A percentile compares a stretch with the other conserved stretches of the same genome.
Evolutionary conservation across 371 early-diverging fungal species (phyloP).

Genomic region (Mucor sp.): DNA sequence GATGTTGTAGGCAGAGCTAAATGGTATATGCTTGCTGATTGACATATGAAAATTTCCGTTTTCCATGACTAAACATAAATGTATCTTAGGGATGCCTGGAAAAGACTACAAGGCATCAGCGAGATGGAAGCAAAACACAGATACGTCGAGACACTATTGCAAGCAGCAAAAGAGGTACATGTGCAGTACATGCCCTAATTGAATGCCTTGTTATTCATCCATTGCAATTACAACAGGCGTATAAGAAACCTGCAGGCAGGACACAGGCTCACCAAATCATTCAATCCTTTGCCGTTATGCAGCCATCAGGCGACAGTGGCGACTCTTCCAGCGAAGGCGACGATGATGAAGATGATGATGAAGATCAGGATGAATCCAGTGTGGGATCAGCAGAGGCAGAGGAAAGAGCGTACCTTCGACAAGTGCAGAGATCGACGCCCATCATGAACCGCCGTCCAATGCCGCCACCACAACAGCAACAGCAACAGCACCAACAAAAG

Average conservation of each 20-base stretch:
- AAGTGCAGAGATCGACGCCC: conserved; percentile 14
- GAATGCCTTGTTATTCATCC: too few species aligned
- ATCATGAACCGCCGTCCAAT: neutral
- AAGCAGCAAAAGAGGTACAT: conserved; percentile 32
- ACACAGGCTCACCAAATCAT: conserved; percentile 48
- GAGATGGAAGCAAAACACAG: conserved; percentile 31
- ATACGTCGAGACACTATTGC: conserved; percentile 35
- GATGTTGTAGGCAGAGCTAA: conserved; percentile 53
- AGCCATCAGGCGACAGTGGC: conserved; percentile 28
- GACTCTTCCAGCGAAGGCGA: conserved; percentile 28
- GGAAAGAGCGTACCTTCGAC: conserved; percentile 29
- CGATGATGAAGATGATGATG: conserved; percentile 21
- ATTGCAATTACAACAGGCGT: too few species aligned
- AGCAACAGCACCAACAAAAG: neutral
- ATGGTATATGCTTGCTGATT: conserved; percentile 27
- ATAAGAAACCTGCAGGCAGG: conserved; percentile 41
- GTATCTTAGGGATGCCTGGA: conserved; percentile 41
- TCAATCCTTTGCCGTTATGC: conserved; percentile 42
- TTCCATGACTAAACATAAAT: neutral
- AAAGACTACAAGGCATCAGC: conserved; percentile 27
- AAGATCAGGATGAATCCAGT: conserved; percentile 1
- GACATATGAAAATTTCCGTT: neutral
- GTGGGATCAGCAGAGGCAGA: conserved; percentile 30
- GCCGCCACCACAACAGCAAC: neutral
- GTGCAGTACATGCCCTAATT: neutral